phyloP scores from a whole-genome alignment of 176 grass and related monocot species.

The Carex littledalei region DNA sequence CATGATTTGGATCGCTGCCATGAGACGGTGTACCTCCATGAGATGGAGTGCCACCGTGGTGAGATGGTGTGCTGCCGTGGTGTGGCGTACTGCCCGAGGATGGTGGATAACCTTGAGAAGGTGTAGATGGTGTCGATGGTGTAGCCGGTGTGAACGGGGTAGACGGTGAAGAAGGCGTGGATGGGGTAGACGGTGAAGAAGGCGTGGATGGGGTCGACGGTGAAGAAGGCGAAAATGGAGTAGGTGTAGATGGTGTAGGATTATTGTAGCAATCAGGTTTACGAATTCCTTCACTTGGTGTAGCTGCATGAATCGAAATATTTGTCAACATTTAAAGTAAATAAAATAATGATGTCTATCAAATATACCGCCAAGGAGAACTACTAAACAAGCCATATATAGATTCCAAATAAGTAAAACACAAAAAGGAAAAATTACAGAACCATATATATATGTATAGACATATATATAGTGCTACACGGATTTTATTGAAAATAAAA shows the following conservation, averaged over 20 bases:
- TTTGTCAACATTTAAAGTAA: neutral
- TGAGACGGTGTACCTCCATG: slow-evolving; percentile 15
- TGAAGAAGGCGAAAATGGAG: neutral
- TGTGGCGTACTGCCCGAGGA: neutral
- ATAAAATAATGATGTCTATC: neutral
- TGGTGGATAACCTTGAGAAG: neutral
- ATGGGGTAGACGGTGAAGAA: neutral
- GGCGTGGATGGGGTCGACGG: neutral
- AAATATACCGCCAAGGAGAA: neutral
- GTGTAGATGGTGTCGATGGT: neutral
- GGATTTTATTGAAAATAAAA: neutral
- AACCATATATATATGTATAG: neutral
- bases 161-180: neutral
- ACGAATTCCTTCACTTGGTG: neutral
- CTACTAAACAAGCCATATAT: neutral
- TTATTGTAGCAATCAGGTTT: neutral
- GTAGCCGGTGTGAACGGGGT: neutral
- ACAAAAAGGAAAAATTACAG: neutral
- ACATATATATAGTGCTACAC: neutral
- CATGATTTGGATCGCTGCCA: neutral
- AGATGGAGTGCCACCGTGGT: neutral
- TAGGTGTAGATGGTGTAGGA: neutral
- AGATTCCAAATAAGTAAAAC: neutral
- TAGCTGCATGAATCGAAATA: slow-evolving; percentile 21
- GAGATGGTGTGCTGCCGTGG: neutral